Percentiles rank a stretch among this genome's conserved stretches.
phyloP scores from a whole-genome alignment of 176 grass and related monocot genomes.

The Tuctoria greenei region DNA sequence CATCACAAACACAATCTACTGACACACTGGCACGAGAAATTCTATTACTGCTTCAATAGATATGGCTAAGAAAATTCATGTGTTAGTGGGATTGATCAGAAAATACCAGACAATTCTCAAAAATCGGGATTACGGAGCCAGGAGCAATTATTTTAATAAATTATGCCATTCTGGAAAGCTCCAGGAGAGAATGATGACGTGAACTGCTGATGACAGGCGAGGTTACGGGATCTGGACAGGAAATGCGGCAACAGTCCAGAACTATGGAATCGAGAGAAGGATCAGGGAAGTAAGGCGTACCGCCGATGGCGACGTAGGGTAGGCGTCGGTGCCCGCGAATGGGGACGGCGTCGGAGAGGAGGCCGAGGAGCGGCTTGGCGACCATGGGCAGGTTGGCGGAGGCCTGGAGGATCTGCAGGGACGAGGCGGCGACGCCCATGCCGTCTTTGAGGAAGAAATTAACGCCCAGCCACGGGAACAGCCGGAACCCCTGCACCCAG shows the following conservation, averaged over 20 bases:
- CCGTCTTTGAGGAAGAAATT: constrained; percentile 96
- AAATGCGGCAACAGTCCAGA: constrained; percentile 12
- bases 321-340: constrained; percentile 71
- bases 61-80: no score
- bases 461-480: constrained; percentile 86
- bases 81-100: not conserved
- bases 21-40: not conserved
- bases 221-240: constrained; percentile 23
- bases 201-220: not conserved
- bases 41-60: not conserved
- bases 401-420: constrained; percentile 89
- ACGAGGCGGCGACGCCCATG: constrained; percentile 67
- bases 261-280: not conserved
- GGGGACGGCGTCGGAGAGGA: constrained; percentile 84
- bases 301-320: constrained; percentile 90
- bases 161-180: not conserved
- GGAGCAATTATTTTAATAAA: not conserved
- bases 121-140: no score
- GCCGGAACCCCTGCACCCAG: constrained; percentile 91
- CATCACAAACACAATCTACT: not conserved
- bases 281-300: constrained; percentile 24
- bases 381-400: constrained; percentile 94
- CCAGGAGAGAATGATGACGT: not conserved
- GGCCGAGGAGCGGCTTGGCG: constrained; percentile 78
- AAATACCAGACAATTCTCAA: no score